Evolutionary conservation across 129 eudicot species (phyloP).

Genomic region (Ambrosia artemisiifolia): DNA sequence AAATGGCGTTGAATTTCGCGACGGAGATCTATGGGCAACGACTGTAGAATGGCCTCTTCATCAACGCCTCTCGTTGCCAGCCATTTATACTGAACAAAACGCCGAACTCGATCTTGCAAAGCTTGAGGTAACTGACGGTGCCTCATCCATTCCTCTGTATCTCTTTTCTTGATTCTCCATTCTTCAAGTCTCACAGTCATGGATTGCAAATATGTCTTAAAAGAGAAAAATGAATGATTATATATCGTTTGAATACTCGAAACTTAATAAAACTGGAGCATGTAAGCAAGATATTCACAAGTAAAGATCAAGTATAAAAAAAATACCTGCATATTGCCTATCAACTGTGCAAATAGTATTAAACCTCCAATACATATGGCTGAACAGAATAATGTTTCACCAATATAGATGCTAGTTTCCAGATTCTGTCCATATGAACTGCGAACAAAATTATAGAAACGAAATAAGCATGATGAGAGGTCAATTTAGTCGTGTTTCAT

Average conservation of each 20-base stretch:
- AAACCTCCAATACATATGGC: conserved; percentile 64
- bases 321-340: conserved; percentile 94
- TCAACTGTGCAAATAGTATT: conserved; percentile 71
- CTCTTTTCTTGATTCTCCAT: conserved; percentile 85
- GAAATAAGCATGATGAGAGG: background rate
- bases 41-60: conserved; percentile 68
- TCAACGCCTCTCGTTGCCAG: conserved; percentile 90
- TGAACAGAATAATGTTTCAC: conserved; percentile 72
- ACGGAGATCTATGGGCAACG: conserved; percentile 81
- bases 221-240: background rate
- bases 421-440: conserved; percentile 89
- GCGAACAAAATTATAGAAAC: conserved; percentile 21
- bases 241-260: background rate
- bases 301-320: conserved; percentile 8
- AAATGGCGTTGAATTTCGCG: conserved; percentile 91
- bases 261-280: background rate
- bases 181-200: conserved; percentile 85
- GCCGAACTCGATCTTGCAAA: conserved; percentile 75
- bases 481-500: too few relatives aligned
- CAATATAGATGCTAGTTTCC: conserved; percentile 70
- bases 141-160: conserved; percentile 98
- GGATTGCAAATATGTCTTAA: conserved; percentile 80
- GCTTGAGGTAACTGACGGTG: conserved; percentile 80
- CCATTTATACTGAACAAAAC: conserved; percentile 86
- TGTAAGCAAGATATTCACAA: background rate